phyloP scores from a whole-genome alignment of 1,284 basidiomycete genomes.

The Leccinum griseonigrum region DNA sequence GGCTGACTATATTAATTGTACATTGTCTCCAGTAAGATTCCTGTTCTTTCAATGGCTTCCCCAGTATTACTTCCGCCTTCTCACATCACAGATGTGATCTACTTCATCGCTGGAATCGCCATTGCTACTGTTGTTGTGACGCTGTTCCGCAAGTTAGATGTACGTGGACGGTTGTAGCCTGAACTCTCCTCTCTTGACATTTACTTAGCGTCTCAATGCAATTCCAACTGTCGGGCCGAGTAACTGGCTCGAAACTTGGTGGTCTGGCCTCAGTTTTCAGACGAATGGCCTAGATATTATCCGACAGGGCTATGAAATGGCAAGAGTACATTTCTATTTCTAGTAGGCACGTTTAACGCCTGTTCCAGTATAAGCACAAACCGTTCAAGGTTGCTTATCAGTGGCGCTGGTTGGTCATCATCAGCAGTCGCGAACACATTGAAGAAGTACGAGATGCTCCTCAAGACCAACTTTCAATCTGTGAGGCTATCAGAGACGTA shows the following conservation, averaged over 20 bases:
- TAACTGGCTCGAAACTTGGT: slow-evolving; percentile 16
- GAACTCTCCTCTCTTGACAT: background rate
- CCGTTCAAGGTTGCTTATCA: slow-evolving; percentile 42
- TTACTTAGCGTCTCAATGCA: slow-evolving; percentile 14
- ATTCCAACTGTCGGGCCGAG: slow-evolving; percentile 24
- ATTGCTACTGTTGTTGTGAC: slow-evolving; percentile 1
- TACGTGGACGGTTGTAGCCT: background rate
- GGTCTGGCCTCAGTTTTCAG: slow-evolving; percentile 11
- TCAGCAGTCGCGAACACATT: slow-evolving; percentile 36
- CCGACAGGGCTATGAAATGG: slow-evolving; percentile 24
- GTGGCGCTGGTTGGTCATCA: slow-evolving; percentile 41
- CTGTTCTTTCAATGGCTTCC: too few relatives aligned
- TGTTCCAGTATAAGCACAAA: slow-evolving; percentile 32
- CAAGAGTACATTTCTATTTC: background rate
- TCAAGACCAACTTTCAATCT: background rate
- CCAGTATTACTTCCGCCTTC: too few relatives aligned
- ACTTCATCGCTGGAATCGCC: background rate
- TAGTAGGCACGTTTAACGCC: background rate
- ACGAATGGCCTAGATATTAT: slow-evolving; percentile 10
- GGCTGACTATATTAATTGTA: too few relatives aligned
- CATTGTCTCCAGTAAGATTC: too few relatives aligned
- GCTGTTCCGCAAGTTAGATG: background rate
- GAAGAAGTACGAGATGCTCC: slow-evolving; percentile 41
- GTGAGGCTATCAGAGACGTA: background rate
- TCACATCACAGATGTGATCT: background rate